Base-by-base conservation (phyloP, 2,329 filamentous ascomycete species). In the Orbilia javanica region DNA sequence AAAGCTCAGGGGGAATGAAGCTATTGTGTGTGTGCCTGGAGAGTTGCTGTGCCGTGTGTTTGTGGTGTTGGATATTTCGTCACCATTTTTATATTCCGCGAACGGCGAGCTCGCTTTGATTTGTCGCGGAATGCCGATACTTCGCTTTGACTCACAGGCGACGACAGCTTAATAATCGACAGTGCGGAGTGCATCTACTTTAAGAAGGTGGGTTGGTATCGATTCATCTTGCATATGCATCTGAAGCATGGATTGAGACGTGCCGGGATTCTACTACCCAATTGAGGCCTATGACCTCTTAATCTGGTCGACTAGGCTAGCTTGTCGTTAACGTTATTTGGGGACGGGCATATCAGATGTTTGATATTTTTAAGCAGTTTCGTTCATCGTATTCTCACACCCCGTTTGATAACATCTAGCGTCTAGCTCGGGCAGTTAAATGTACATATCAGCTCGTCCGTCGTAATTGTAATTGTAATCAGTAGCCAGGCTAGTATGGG, bases 51-150 rank as follows among this genome's bases (percentile, higher is more conserved):
- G 13, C 46, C 13, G 15, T 64, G 39, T 34, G 50, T 67, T 74
- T 67, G 22, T 67, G 70, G 70, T 67, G 70, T 74, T 74, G 70
- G 62, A 63, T 68, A 66, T 72, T 74, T 67, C 70, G 70, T 74
- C 69, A 73, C 69, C 13, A 36, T 55, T 67, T 52, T 72, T 72
- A 55, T 72, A 72, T 50, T 60, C 69, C 60, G 69, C 60, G 60
- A 73, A 73, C 69, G 44, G 70, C 52, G 68, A 39, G 11, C 42
- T 68, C 70, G 70, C 70, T 74, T 68, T n/a, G n/a, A n/a, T n/a
- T n/a, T 68, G 70, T 74, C 70, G 70, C 70, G 70, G 70, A 74
- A 57, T 36, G 15, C 63, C 70, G 63, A 74, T 29, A n/a, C 13
- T 63, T 62, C 52, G 60, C 13, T 63, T 62, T 62, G 60, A 66